phyloP scores from a whole-genome alignment of 2,329 filamentous ascomycete species.

The Monosporascus sp. region DNA sequence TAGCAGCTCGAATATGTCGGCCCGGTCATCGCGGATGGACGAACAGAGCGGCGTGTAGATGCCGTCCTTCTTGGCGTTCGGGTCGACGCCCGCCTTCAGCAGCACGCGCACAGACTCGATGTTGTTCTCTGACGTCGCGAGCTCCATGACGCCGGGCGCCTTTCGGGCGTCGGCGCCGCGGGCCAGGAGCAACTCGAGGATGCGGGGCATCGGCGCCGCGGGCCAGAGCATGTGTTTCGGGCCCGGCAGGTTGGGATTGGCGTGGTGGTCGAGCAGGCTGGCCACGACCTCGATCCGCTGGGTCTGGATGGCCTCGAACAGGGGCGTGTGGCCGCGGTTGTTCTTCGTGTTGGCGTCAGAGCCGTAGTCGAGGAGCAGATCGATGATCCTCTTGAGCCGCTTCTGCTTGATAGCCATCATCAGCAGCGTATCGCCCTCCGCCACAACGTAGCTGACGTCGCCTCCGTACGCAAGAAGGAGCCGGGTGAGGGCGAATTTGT shows the following conservation, averaged over 20 bases:
- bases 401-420: slow-evolving; percentile 55
- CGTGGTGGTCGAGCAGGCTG: slow-evolving; percentile 50
- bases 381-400: slow-evolving; percentile 35
- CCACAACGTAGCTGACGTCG: slow-evolving; percentile 46
- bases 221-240: slow-evolving; percentile 53
- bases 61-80: slow-evolving; percentile 58
- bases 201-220: slow-evolving; percentile 9
- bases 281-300: slow-evolving; percentile 41
- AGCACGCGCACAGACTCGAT: slow-evolving; percentile 55
- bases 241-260: slow-evolving; percentile 62
- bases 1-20: slow-evolving; percentile 56
- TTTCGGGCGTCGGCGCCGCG: slow-evolving; percentile 57
- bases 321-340: slow-evolving; percentile 41
- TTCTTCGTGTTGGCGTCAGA: slow-evolving; percentile 49
- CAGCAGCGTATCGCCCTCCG: slow-evolving; percentile 55
- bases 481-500: slow-evolving; percentile 52
- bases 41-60: slow-evolving; percentile 64
- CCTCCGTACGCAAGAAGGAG: slow-evolving; percentile 58
- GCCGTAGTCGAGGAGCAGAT: slow-evolving; percentile 35
- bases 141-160: slow-evolving; percentile 57
- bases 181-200: slow-evolving; percentile 41
- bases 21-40: slow-evolving; percentile 60
- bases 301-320: slow-evolving; percentile 44
- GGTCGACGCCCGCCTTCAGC: slow-evolving; percentile 53
- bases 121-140: slow-evolving; percentile 58